These are phyloP conservation scores for Beauveria varroae DNA, from an alignment of 2,329 filamentous ascomycete species.

Conservation along the genomic window DNA sequence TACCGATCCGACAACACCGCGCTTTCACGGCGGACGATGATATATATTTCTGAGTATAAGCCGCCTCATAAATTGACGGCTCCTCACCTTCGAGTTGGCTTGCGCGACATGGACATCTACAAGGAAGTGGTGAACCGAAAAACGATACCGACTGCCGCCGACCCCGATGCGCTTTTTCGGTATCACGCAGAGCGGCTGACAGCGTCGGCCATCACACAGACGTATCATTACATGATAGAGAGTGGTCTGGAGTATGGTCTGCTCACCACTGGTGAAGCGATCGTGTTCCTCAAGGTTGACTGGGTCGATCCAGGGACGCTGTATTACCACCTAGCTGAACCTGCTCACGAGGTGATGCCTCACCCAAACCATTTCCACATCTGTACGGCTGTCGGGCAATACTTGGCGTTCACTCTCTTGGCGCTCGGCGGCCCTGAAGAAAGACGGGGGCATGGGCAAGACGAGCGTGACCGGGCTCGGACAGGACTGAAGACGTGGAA, in stretches of 20 bases:
- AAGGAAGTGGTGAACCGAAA: conserved; percentile 27
- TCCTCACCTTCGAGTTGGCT: conserved; percentile 32
- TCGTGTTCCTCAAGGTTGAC: conserved; percentile 34
- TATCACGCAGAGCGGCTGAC: conserved; percentile 30
- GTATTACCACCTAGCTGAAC: conserved; percentile 10
- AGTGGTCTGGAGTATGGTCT: conserved; percentile 35
- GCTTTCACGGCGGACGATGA: conserved; percentile 14
- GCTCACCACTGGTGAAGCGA: conserved; percentile 34
- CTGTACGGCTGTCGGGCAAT: conserved; percentile 7
- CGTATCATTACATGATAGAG: conserved; percentile 43
- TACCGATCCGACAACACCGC: conserved; percentile 15
- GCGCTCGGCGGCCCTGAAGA: not conserved
- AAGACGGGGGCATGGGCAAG: conserved; percentile 13
- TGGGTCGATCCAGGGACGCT: conserved; percentile 13
- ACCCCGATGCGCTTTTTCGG: conserved; percentile 25
- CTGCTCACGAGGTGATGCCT: not conserved
- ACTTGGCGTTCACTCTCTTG: conserved; percentile 10
- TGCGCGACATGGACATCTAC: conserved; percentile 34
- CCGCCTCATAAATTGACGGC: conserved; percentile 37
- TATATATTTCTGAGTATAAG: conserved; percentile 37
- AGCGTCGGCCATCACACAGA: conserved; percentile 37
- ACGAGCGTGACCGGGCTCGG: conserved; percentile 14
- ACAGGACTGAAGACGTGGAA: conserved; percentile 14
- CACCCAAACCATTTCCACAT: not conserved
- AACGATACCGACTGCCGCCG: conserved; percentile 19